Evolutionary conservation across 1,284 basidiomycete species (phyloP), one percentile per base, ranked within the genome.

Genomic region (Leccinum brunneo-olivaceum): DNA sequence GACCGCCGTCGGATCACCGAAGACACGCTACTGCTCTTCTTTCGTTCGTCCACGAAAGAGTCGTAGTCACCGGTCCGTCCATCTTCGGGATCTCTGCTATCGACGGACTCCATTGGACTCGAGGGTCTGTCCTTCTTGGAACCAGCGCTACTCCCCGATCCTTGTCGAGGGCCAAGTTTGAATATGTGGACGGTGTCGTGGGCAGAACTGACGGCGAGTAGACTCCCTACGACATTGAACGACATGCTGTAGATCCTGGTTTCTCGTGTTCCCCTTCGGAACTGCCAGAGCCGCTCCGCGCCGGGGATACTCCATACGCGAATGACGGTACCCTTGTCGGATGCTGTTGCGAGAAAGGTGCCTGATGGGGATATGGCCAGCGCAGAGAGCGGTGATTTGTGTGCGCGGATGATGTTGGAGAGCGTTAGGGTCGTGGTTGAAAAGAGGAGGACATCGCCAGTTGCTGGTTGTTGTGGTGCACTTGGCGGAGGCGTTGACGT

Each of bases 121-220:
- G 66, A 62, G 14, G 70, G 65, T 38, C 61, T 50, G 28, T 59
- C 51, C 35, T 50, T 61, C 53, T 55, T 64, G 25, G 29, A 14
- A 37, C 37, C 20, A 14, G 44, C n/a, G 15, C 44, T 24, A 10
- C 14, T 50, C 30, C 52, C 58, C 2, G 54, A 25, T n/a, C 20
- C 45, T 39, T 63, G 60, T 43, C 52, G 55, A 40, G 50, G 44
- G 2, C 58, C 62, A 9, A 98, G 72, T 62, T 90, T 91, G 72
- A 97, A 99, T 40, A 99, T 87, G 65, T 99, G 96, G 27, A 99
- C 93, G 7, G 95, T 99, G 53, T 93, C 93, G 50, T 93, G 90
- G 51, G 93, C 95, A 7, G 81, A 87, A 56, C 84, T 89, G 6
- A 97, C 94, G 3, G 90, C 91, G 12, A 99, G 68, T 11, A 99